Percentiles rank a stretch among this genome's conserved stretches.
Conservation (phyloP, 257 asterid genomes). For the Penstemon newberryi region DNA sequence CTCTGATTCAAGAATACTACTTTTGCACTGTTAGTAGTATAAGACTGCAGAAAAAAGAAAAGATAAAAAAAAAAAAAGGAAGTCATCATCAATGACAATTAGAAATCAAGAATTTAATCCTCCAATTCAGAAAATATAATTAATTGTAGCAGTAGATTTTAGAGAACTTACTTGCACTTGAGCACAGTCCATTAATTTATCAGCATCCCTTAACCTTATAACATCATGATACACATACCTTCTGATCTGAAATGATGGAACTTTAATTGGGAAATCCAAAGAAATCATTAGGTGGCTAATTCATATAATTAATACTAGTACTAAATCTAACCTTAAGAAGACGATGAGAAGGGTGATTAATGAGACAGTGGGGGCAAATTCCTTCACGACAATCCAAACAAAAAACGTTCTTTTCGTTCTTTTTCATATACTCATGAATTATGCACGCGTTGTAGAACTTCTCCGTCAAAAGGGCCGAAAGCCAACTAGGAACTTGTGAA, state of each 20-base stretch:
- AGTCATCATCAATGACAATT: not conserved
- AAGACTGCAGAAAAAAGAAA: conserved; percentile 33
- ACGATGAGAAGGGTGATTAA: conserved; percentile 60
- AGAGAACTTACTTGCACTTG: conserved; percentile 59
- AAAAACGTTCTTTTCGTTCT: conserved; percentile 69
- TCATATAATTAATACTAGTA: not conserved
- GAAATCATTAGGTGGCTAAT: not conserved
- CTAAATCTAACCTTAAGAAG: conserved; percentile 52
- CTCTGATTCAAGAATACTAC: conserved; percentile 55
- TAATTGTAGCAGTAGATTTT: not conserved
- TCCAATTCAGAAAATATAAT: not conserved
- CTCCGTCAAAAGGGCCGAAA: conserved; percentile 50
- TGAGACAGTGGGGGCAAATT: conserved; percentile 64
- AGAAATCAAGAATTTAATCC: no score
- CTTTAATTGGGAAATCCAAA: not conserved
- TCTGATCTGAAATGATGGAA: conserved; percentile 34
- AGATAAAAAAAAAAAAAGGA: not conserved
- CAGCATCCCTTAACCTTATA: conserved; percentile 49
- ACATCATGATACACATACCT: conserved; percentile 75
- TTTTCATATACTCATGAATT: conserved; percentile 58
- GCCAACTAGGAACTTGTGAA: conserved; percentile 61
- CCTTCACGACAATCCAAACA: conserved; percentile 77
- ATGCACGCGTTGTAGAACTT: conserved; percentile 72
- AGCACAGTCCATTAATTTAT: conserved; percentile 57
- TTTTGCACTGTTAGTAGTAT: conserved; percentile 56